Evolutionary conservation across 306 rosid genomes (phyloP).

Genomic region (Vigna unguiculata): DNA sequence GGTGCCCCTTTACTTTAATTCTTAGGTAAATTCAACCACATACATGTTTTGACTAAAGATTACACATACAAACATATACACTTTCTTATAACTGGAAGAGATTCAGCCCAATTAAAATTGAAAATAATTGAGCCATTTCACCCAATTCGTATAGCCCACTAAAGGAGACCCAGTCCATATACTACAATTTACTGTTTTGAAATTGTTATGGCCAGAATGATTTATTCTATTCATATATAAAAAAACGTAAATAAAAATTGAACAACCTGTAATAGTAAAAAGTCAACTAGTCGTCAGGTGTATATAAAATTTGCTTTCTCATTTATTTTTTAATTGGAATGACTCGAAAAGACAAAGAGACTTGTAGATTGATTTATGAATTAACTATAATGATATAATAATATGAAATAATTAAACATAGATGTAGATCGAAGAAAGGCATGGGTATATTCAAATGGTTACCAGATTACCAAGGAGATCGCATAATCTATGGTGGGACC

Average conservation of each 20-base stretch:
- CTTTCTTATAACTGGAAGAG: no score
- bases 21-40: no score
- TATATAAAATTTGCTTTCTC: not conserved
- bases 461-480: conserved; percentile 46
- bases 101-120: not conserved
- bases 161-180: not conserved
- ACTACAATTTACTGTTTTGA: not conserved
- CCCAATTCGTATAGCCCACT: no score
- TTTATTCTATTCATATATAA: no score
- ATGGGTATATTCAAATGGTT: conserved; percentile 26
- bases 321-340: not conserved
- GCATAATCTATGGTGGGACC: conserved; percentile 60
- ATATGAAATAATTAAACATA: not conserved
- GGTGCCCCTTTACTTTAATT: no score
- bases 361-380: conserved; percentile 1
- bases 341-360: not conserved
- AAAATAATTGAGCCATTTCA: no score
- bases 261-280: not conserved
- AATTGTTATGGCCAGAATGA: no score
- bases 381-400: conserved; percentile 16
- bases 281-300: not conserved
- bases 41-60: no score
- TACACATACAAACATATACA: no score
- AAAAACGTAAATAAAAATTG: not conserved
- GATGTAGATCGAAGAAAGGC: not conserved